These are phyloP conservation scores for Zoysia pacifica DNA, from an alignment of 176 grass and related monocot genomes.

Conservation along the genomic window DNA sequence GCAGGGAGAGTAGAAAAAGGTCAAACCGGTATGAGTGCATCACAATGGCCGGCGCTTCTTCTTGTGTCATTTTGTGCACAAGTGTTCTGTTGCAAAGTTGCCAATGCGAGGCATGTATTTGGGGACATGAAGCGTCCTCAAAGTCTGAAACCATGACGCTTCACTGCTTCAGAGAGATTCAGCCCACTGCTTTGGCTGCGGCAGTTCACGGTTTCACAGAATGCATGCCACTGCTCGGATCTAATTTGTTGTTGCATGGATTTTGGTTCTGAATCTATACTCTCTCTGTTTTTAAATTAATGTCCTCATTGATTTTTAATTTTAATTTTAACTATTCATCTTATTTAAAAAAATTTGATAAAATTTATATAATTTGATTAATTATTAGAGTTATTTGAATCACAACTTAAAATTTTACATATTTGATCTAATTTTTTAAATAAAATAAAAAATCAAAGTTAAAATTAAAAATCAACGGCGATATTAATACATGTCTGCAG, in stretches of 20 bases:
- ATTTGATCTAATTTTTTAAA: too few relatives aligned
- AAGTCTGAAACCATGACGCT: neutral
- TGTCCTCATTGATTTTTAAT: too few relatives aligned
- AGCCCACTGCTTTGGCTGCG: neutral
- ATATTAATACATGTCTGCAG: slow-evolving; percentile 42
- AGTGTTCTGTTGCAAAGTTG: neutral
- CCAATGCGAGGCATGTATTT: neutral
- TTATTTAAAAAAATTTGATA: too few relatives aligned
- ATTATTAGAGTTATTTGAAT: too few relatives aligned
- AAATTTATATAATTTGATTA: too few relatives aligned
- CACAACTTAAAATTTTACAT: too few relatives aligned
- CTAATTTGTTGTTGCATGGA: neutral
- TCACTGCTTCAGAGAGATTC: slow-evolving; percentile 3
- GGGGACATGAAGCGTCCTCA: neutral
- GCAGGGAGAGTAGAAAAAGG: slow-evolving; percentile 9
- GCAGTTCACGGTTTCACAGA: neutral
- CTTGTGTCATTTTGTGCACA: slow-evolving; percentile 16
- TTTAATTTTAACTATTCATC: too few relatives aligned
- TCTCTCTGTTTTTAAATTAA: too few relatives aligned
- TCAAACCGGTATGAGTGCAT: slow-evolving; percentile 36
- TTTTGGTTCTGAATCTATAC: neutral
- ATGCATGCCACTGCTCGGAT: neutral
- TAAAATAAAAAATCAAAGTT: too few relatives aligned
- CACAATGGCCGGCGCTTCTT: slow-evolving; percentile 17
- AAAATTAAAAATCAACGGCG: too few relatives aligned